Percentiles rank a stretch among this genome's conserved stretches.
Conservation (phyloP, 768 basidiomycete species). For the Leccinum imitatum region DNA sequence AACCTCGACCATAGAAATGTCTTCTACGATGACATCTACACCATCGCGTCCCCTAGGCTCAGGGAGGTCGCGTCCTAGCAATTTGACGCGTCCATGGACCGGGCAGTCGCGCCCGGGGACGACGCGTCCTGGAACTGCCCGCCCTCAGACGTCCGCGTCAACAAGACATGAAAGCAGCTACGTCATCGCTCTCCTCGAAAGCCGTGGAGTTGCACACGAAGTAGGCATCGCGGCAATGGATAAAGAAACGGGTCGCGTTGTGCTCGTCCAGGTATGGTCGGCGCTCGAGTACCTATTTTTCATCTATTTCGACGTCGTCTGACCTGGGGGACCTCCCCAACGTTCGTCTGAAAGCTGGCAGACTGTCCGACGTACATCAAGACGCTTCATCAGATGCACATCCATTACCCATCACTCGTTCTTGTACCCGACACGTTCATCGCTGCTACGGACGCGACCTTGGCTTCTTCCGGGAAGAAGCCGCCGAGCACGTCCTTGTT, state of each 20-base stretch:
- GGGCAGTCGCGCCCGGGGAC: conserved; percentile 55
- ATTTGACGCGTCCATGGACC: conserved; percentile 47
- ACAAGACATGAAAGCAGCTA: conserved; percentile 58
- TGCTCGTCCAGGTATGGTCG: conserved; percentile 69
- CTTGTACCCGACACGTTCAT: conserved; percentile 84
- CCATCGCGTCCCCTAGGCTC: conserved; percentile 15
- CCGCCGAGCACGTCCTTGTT: conserved; percentile 55
- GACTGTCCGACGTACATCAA: conserved; percentile 91
- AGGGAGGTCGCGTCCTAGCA: conserved; percentile 15
- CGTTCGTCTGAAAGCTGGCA: conserved; percentile 52
- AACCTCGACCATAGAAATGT: background rate
- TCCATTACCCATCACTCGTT: conserved; percentile 68
- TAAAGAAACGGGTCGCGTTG: conserved; percentile 69
- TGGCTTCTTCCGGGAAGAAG: conserved; percentile 45
- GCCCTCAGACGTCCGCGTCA: conserved; percentile 67
- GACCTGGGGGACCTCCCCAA: background rate
- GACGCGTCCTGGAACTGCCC: conserved; percentile 36
- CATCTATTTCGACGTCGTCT: conserved; percentile 1
- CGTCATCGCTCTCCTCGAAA: conserved; percentile 71
- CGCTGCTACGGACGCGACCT: conserved; percentile 50
- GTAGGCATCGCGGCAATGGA: conserved; percentile 89
- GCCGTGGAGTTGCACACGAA: conserved; percentile 76
- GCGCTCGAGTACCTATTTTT: background rate
- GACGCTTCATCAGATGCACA: conserved; percentile 81
- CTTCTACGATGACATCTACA: conserved; percentile 7